Evolutionary conservation across 1,284 basidiomycete genomes (phyloP), one percentile per base, ranked within the genome.

Genomic region (Sparassis latifolia): DNA sequence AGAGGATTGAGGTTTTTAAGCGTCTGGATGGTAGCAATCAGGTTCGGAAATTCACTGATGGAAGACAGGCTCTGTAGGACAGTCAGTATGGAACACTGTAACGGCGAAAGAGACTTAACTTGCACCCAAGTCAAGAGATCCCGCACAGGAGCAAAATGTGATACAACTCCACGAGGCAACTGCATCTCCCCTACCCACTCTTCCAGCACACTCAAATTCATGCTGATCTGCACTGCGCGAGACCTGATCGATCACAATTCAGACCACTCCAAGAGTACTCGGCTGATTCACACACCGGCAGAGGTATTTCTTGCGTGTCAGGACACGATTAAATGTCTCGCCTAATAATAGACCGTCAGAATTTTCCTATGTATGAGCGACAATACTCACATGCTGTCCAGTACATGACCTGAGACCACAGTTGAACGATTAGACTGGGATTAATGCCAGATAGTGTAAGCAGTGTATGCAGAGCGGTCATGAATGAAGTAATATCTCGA

Each of bases 401-500:
- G 64, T 92, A 96, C 72, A 95, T 85, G 20, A 97, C 84, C 69
- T 99, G 96, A 1, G 93, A 96, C 80, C 95, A 95, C 42, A 93
- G 78, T 66, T 99, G 96, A 10, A 89, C 84, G 52, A 88, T 86
- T 43, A 97, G 76, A 2, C 82, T 86, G 7, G 96, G 95, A 63
- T 98, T 97, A 57, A 98, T 81, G 54, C 96, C 89, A 55, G 95
- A 92, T 27, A 94, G 73, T 44, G 86, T 83, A 9, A 99, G 75
- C 33, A 98, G 71, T 12, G 89, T 84, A 53, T 98, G 85, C 2
- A 97, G 76, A n/a, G 90, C 88, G 1, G 91, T 90, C 42, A 99
- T 77, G 60, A 97, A 86, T 1, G 86, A 78, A 20, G 86, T 89
- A 52, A 98, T 70, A 45, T 86, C 82, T 35, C 70, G 66, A 1